Evolutionary conservation across 768 basidiomycete species (phyloP).

Genomic region (Leccinum barrowsii): DNA sequence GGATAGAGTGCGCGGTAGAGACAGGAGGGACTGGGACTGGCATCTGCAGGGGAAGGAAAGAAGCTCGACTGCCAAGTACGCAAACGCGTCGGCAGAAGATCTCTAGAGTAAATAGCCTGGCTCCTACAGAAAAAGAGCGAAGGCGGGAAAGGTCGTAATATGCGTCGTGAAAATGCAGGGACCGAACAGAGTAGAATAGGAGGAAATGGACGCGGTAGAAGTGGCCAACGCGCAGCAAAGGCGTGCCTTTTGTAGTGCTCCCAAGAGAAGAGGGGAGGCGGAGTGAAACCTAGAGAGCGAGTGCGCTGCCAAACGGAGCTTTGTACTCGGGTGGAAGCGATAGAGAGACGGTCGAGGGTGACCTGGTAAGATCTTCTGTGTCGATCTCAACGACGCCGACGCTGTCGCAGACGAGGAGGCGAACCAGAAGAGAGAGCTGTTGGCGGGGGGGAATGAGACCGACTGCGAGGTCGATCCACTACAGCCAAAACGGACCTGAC

Average conservation of each 20-base stretch:
- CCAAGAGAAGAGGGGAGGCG: slow-evolving; percentile 28
- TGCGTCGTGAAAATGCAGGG: slow-evolving; percentile 56
- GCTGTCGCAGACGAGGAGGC: slow-evolving; percentile 39
- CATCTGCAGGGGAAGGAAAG: slow-evolving; percentile 60
- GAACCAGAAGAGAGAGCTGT: slow-evolving; percentile 29
- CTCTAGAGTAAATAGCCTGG: slow-evolving; percentile 39
- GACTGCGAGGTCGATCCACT: slow-evolving; percentile 45
- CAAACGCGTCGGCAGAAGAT: slow-evolving; percentile 39
- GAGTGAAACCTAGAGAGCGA: slow-evolving; percentile 19
- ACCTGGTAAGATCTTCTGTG: slow-evolving; percentile 27
- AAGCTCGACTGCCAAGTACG: slow-evolving; percentile 43
- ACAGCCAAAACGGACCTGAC: slow-evolving; percentile 33
- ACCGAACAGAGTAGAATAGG: slow-evolving; percentile 28
- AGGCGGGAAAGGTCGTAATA: slow-evolving; percentile 55
- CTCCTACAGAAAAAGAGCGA: slow-evolving; percentile 39
- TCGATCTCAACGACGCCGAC: slow-evolving; percentile 42
- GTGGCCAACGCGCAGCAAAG: slow-evolving; percentile 90
- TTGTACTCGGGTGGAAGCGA: slow-evolving; percentile 10
- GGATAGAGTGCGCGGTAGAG: slow-evolving; percentile 58
- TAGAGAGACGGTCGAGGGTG: slow-evolving; percentile 16
- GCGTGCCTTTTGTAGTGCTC: slow-evolving; percentile 76
- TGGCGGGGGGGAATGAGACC: slow-evolving; percentile 38
- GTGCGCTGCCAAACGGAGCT: slow-evolving; percentile 11
- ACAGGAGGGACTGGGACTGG: slow-evolving; percentile 78
- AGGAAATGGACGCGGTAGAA: slow-evolving; percentile 22